Percentiles rank a stretch among this genome's conserved stretches.
Evolutionary conservation across 768 basidiomycete species (phyloP).

Genomic region (Leccinellum rugosiceps): DNA sequence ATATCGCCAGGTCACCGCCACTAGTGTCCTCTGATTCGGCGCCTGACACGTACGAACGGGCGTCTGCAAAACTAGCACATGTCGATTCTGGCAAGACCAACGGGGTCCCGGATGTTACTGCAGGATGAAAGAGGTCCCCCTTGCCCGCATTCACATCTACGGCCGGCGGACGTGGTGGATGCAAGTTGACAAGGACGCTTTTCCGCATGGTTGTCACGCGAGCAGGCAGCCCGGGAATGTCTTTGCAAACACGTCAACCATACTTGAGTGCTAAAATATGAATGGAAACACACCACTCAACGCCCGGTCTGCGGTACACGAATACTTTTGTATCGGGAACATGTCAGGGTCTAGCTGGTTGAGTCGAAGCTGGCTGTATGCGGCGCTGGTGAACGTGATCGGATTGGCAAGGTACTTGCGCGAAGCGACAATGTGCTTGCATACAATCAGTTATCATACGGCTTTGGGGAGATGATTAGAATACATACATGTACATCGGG

Average conservation of each 20-base stretch:
- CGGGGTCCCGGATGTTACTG: slow-evolving; percentile 12
- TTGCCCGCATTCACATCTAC: slow-evolving; percentile 28
- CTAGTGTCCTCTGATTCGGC: slow-evolving; percentile 12
- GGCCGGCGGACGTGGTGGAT: slow-evolving; percentile 44
- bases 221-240: slow-evolving; percentile 44
- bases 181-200: slow-evolving; percentile 41
- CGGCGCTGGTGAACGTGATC: slow-evolving; percentile 71
- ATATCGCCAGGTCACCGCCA: slow-evolving; percentile 66
- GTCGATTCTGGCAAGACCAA: slow-evolving; percentile 29
- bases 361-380: slow-evolving; percentile 68
- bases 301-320: slow-evolving; percentile 37
- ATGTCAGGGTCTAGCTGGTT: slow-evolving; percentile 66
- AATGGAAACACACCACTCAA: slow-evolving; percentile 32
- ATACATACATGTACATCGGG: slow-evolving; percentile 55
- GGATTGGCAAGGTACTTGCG: slow-evolving; percentile 57
- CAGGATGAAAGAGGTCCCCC: slow-evolving; percentile 32
- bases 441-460: slow-evolving; percentile 1
- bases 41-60: slow-evolving; percentile 18
- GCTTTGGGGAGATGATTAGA: not conserved
- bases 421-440: slow-evolving; percentile 75
- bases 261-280: not conserved
- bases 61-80: slow-evolving; percentile 38
- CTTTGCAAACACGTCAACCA: slow-evolving; percentile 16
- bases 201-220: slow-evolving; percentile 43
- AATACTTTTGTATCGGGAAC: slow-evolving; percentile 67